A percentile compares a stretch with the other conserved stretches of the same genome.
phyloP scores from a whole-genome alignment of 768 basidiomycete species.

The Phaeotremella fagi region DNA sequence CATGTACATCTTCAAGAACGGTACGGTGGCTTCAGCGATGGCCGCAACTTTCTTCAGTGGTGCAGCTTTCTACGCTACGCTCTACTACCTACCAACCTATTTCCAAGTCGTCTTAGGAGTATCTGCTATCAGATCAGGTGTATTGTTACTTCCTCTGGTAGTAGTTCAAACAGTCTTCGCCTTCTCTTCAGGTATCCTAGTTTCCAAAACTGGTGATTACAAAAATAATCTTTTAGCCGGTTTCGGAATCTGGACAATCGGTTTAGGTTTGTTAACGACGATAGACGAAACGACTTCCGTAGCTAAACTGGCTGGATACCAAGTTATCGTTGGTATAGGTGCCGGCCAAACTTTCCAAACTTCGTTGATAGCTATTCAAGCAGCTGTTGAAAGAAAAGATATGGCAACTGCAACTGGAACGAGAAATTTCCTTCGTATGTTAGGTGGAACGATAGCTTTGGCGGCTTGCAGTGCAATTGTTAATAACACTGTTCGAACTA shows the following conservation, averaged over 20 bases:
- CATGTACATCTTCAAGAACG: conserved; percentile 64
- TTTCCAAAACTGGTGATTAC: conserved; percentile 64
- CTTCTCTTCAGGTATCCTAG: conserved; percentile 56
- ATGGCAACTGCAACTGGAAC: conserved; percentile 70
- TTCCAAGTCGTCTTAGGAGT: conserved; percentile 63
- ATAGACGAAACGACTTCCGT: conserved; percentile 55
- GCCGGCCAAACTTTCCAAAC: conserved; percentile 55
- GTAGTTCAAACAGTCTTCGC: conserved; percentile 59
- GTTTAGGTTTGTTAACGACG: conserved; percentile 66
- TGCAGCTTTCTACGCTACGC: conserved; percentile 44
- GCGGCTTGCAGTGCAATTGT: conserved; percentile 49
- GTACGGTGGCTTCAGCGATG: conserved; percentile 65
- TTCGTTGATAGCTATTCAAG: conserved; percentile 58
- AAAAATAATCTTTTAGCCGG: conserved; percentile 61
- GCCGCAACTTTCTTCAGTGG: conserved; percentile 65
- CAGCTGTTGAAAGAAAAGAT: conserved; percentile 63
- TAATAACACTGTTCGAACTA: conserved; percentile 27
- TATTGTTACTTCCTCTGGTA: conserved; percentile 67
- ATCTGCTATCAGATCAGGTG: conserved; percentile 60
- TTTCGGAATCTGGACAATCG: conserved; percentile 65
- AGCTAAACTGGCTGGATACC: conserved; percentile 58
- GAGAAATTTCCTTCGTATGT: conserved; percentile 56
- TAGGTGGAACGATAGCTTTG: conserved; percentile 66
- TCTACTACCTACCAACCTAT: conserved; percentile 70
- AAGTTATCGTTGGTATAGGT: conserved; percentile 60